Conservation (phyloP, 208 protist genomes). For the Sergeia podlipaevii region DNA sequence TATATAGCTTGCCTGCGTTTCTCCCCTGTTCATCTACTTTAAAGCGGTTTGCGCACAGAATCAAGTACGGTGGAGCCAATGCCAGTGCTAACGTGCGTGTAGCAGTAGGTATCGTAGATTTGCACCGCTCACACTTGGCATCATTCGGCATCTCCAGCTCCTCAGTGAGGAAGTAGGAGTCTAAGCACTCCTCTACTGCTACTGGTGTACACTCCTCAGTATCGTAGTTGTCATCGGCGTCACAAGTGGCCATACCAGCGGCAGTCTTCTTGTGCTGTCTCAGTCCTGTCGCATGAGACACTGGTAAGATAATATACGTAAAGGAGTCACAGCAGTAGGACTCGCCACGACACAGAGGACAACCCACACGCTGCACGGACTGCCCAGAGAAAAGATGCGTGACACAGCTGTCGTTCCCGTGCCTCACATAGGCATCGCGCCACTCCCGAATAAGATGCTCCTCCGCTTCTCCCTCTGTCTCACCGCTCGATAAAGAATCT, state of each 20-base stretch:
- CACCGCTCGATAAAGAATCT: not conserved
- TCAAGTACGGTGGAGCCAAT: slow-evolving; percentile 14
- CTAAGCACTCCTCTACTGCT: slow-evolving; percentile 6
- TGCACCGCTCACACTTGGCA: slow-evolving; percentile 9
- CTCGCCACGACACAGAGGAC: slow-evolving; percentile 6
- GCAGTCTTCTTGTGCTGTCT: too few species aligned
- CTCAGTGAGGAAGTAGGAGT: slow-evolving; percentile 4
- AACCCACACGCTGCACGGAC: slow-evolving; percentile 10
- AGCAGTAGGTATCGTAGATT: not conserved
- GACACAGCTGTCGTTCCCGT: slow-evolving; percentile 9
- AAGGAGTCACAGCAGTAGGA: slow-evolving; percentile 19
- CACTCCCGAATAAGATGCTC: slow-evolving; percentile 6
- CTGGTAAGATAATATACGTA: slow-evolving; percentile 9
- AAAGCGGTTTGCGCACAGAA: slow-evolving; percentile 20
- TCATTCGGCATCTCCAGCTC: slow-evolving; percentile 9
- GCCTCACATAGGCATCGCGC: slow-evolving; percentile 4
- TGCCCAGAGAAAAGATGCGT: slow-evolving; percentile 14
- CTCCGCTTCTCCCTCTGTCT: not conserved
- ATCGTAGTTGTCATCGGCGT: too few species aligned
- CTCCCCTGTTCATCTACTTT: slow-evolving; percentile 6
- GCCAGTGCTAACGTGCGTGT: not conserved
- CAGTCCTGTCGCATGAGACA: not conserved
- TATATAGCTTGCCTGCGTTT: slow-evolving; percentile 3
- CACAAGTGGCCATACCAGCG: too few species aligned
- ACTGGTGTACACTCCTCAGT: not conserved